Conservation (phyloP, 2,329 filamentous ascomycete genomes). For the Plectosphaerella plurivora region DNA sequence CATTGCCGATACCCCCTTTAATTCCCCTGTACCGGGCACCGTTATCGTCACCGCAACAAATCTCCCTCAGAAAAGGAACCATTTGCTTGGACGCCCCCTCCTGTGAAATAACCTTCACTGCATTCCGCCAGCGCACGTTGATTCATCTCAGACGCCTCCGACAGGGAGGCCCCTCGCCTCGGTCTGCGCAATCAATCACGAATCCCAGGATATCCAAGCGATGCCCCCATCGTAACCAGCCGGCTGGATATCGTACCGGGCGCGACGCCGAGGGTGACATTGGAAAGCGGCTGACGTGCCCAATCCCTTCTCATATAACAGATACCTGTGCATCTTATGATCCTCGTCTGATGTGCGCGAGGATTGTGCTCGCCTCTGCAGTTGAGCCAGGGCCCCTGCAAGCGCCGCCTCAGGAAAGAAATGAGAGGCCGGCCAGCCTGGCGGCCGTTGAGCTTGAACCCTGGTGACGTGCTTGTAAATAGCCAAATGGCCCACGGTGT, state of each 20-base stretch:
- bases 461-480: background rate
- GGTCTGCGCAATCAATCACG: too few relatives aligned
- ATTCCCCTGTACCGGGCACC: too few relatives aligned
- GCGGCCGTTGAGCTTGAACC: background rate
- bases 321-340: background rate
- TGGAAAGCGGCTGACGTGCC: background rate
- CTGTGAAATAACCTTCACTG: too few relatives aligned
- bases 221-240: background rate
- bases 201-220: background rate
- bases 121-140: too few relatives aligned
- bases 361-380: background rate
- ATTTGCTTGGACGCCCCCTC: too few relatives aligned
- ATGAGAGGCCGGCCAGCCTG: background rate
- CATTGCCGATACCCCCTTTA: too few relatives aligned
- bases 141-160: background rate
- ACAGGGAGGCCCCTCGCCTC: background rate
- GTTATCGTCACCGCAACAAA: too few relatives aligned
- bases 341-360: slow-evolving; percentile 3
- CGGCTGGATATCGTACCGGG: background rate
- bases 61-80: too few relatives aligned
- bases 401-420: background rate
- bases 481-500: background rate
- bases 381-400: background rate
- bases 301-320: slow-evolving; percentile 2
- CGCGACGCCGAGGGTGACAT: background rate